These are phyloP conservation scores for Artemisia annua DNA, from an alignment of 129 eudicot species.

Conservation along the genomic window DNA sequence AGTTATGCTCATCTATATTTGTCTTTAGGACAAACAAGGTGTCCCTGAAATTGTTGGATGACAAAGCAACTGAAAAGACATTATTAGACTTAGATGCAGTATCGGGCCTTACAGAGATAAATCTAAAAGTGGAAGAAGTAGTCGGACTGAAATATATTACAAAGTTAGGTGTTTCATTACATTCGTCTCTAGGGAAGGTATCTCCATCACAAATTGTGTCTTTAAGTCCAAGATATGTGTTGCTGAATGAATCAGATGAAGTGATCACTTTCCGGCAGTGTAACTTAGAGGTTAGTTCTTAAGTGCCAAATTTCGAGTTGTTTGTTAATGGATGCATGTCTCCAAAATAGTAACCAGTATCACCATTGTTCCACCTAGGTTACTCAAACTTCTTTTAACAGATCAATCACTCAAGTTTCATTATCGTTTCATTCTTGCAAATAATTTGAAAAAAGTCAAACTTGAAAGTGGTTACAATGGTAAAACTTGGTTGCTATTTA, in stretches of 20 bases:
- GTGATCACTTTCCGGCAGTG: slow-evolving; percentile 69
- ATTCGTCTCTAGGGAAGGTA: slow-evolving; percentile 44
- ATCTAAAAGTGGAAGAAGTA: slow-evolving; percentile 57
- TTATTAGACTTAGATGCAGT: slow-evolving; percentile 82
- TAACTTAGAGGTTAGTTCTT: slow-evolving; percentile 66
- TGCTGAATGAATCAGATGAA: slow-evolving; percentile 71
- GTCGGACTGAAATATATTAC: slow-evolving; percentile 45
- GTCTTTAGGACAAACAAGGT: slow-evolving; percentile 68
- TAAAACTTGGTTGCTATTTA: too few species aligned
- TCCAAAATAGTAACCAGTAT: too few species aligned
- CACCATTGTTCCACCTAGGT: too few species aligned
- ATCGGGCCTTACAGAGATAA: slow-evolving; percentile 92
- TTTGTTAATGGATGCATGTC: too few species aligned
- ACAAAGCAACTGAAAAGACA: slow-evolving; percentile 45
- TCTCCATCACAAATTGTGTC: slow-evolving; percentile 64
- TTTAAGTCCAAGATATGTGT: slow-evolving; percentile 68
- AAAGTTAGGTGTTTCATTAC: slow-evolving; percentile 83
- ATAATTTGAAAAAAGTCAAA: too few species aligned
- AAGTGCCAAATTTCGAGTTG: too few species aligned
- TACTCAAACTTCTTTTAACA: too few species aligned
- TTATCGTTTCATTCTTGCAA: too few species aligned
- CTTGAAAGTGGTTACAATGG: too few species aligned
- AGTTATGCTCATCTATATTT: neutral
- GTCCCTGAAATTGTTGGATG: slow-evolving; percentile 61
- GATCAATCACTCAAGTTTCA: too few species aligned